A percentile compares a stretch with the other conserved stretches of the same genome.
phyloP scores from a whole-genome alignment of 305 asterid genomes.

The Solanum hybrid region DNA sequence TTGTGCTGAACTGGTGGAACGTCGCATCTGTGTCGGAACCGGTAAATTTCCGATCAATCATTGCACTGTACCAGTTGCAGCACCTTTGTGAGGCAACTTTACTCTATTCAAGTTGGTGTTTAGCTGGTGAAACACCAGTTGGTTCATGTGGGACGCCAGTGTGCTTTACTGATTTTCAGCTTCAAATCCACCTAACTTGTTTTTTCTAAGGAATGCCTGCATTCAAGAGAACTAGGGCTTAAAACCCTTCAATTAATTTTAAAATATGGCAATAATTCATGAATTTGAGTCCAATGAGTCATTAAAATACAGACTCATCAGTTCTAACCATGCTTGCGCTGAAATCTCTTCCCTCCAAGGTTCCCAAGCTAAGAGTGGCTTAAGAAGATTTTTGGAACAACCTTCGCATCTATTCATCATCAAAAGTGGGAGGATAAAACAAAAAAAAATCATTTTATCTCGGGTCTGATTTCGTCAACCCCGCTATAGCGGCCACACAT shows the following conservation, averaged over 20 bases:
- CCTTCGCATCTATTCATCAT: neutral
- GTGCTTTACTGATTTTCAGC: neutral
- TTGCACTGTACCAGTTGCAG: too few relatives aligned
- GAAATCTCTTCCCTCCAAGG: neutral
- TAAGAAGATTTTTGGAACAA: neutral
- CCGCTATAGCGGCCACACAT: neutral
- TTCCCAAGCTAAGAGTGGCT: neutral
- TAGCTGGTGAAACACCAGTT: too few relatives aligned
- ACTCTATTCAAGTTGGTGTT: too few relatives aligned
- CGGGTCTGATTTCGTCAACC: neutral
- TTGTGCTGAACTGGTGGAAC: too few relatives aligned
- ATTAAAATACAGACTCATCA: neutral
- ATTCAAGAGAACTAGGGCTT: neutral
- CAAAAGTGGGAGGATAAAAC: neutral
- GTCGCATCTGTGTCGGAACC: too few relatives aligned
- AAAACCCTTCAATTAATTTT: neutral
- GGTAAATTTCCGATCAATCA: too few relatives aligned
- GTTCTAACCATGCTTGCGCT: neutral
- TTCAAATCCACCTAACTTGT: neutral
- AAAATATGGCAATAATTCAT: neutral
- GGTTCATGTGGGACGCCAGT: neutral
- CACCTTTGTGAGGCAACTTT: too few relatives aligned
- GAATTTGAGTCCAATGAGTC: neutral
- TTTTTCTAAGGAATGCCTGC: neutral
- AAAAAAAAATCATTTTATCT: neutral